Conservation (phyloP, 306 rosid species). For the Cicer bijugum region DNA sequence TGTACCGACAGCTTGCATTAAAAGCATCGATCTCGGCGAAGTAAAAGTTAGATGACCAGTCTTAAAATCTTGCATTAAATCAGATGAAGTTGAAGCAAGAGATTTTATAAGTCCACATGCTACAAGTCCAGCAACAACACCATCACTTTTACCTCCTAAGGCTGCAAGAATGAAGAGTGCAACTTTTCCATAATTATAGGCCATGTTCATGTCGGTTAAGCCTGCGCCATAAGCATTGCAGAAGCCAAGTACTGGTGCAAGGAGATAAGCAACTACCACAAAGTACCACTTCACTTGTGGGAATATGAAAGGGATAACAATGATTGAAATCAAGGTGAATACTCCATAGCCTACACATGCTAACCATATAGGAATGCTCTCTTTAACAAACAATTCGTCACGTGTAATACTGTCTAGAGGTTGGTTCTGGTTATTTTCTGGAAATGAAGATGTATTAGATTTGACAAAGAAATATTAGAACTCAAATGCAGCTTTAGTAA, state of each 20-base stretch:
- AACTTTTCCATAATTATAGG: slow-evolving; percentile 86
- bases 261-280: slow-evolving; percentile 68
- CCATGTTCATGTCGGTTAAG: slow-evolving; percentile 87
- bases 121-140: slow-evolving; percentile 52
- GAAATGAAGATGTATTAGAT: slow-evolving; percentile 50
- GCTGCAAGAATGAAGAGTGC: slow-evolving; percentile 83
- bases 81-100: slow-evolving; percentile 81
- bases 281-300: slow-evolving; percentile 80
- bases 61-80: slow-evolving; percentile 71
- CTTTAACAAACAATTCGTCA: slow-evolving; percentile 70
- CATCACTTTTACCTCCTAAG: slow-evolving; percentile 61
- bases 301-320: slow-evolving; percentile 72
- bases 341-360: slow-evolving; percentile 64
- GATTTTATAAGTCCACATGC: slow-evolving; percentile 81
- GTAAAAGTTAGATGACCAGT: slow-evolving; percentile 73
- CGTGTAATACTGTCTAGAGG: slow-evolving; percentile 57
- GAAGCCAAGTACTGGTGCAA: slow-evolving; percentile 87
- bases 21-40: slow-evolving; percentile 82
- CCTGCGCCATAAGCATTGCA: slow-evolving; percentile 92
- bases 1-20: slow-evolving; percentile 79
- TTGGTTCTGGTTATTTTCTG: slow-evolving; percentile 44
- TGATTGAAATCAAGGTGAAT: slow-evolving; percentile 65
- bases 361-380: slow-evolving; percentile 75
- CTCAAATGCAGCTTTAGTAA: neutral
- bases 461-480: neutral